phyloP scores from a whole-genome alignment of 305 asterid genomes.

The Euphrasia arctica region DNA sequence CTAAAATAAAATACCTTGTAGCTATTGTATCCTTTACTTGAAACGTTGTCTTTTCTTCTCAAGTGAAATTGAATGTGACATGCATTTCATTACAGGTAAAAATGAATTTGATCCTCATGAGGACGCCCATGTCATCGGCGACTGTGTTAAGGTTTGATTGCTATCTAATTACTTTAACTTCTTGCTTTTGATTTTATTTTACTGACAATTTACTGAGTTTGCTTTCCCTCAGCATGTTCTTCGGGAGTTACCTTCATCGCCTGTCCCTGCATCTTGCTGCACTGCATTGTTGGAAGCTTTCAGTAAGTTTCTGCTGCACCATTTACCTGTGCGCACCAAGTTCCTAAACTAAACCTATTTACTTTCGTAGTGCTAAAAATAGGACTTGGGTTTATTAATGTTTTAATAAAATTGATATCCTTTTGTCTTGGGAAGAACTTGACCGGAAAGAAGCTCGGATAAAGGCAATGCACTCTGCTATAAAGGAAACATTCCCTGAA shows the following conservation, averaged over 20 bases:
- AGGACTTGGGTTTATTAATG: constrained; percentile 15
- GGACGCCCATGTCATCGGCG: constrained; percentile 98
- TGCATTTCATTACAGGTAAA: constrained; percentile 56
- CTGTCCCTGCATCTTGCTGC: constrained; percentile 99
- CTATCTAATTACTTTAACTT: constrained; percentile 20
- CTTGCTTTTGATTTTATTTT: constrained; percentile 21
- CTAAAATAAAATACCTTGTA: neutral
- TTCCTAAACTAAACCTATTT: constrained; percentile 18
- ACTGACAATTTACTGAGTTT: constrained; percentile 26
- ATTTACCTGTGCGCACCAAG: constrained; percentile 22
- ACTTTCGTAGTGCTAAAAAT: constrained; percentile 21
- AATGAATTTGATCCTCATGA: constrained; percentile 79
- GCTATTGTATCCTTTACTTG: constrained; percentile 19
- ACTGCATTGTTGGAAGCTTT: constrained; percentile 92
- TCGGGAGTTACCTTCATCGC: constrained; percentile 98
- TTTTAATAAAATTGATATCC: constrained; percentile 21
- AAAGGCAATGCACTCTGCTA: constrained; percentile 81
- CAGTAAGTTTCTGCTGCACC: constrained; percentile 49
- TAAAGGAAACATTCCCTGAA: constrained; percentile 92
- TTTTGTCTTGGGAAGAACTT: constrained; percentile 50
- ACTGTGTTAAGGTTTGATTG: constrained; percentile 85
- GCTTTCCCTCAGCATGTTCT: constrained; percentile 81
- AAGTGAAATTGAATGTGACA: constrained; percentile 21
- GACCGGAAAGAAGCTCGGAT: constrained; percentile 85
- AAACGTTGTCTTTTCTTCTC: constrained; percentile 17